Base-by-base conservation (phyloP, 495 filamentous ascomycete species). In the Tirmania nivea region DNA sequence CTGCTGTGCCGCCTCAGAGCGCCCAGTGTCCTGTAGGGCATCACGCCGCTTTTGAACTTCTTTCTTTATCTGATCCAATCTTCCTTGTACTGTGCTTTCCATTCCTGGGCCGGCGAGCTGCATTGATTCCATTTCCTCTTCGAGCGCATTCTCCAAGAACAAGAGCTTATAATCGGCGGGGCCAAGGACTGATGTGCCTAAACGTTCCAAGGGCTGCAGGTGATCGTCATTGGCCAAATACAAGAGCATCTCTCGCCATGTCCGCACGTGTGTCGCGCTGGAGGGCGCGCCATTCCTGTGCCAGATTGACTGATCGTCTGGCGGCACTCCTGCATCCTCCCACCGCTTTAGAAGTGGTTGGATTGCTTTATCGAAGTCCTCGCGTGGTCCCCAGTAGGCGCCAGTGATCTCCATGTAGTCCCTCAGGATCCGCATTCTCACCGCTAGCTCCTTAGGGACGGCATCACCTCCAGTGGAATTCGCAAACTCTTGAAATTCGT, bases 361-460 rank as follows among this genome's bases (percentile, higher is more conserved):
- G 54, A 63, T 63, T 6, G 52, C 51, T 39, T 0, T 34, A 20
- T 63, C 53, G 3, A 63, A 63, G 4, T 54, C 39, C 1, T 14
- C 54, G 10, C 35, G 51, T 3, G 60, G 49, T 5, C 60, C 61
- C 60, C 60, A 63, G 39, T 55, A 63, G 7, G 54, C 60, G 16
- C 61, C 60, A 9, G 52, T 53, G 36, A 63, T 19, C 19, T 57
- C 37, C 34, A 57, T 59, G 20, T 36, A 14, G 17, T 51, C 52
- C 6, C 14, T 20, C 16, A 57, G 1, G 11, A 42, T 42, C n/a
- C 36, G 36, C 10, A 42, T 10, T 42, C 36, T 9, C 9, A 42
- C 36, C 36, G 36, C 36, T 42, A 42, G 36, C n/a, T 42, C 36
- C 36, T 42, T 42, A 42, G 36, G 36, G 36, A 42, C n/a, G n/a